Conservation (phyloP, 495 filamentous ascomycete genomes). For the Aspergillus indologenus region DNA sequence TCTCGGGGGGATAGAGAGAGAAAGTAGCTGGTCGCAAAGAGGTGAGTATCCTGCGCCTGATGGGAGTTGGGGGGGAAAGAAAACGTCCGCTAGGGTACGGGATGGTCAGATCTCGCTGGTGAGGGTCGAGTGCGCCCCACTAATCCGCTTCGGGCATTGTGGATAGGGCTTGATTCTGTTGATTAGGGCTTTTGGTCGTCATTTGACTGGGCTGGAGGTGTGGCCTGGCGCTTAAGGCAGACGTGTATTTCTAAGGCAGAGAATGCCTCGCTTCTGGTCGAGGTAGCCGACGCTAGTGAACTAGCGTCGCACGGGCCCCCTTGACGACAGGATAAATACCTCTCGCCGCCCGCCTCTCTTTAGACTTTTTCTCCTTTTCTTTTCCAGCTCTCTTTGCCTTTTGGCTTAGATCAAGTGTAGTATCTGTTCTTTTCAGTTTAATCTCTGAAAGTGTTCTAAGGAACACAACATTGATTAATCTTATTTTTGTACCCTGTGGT, state of each 20-base stretch:
- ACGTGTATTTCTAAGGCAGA: neutral
- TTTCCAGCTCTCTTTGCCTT: slow-evolving; percentile 57
- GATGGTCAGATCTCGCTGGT: slow-evolving; percentile 32
- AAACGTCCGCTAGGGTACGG: slow-evolving; percentile 23
- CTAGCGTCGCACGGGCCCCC: slow-evolving; percentile 19
- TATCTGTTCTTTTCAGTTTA: slow-evolving; percentile 99
- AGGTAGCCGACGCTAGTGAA: slow-evolving; percentile 20
- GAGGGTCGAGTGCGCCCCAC: slow-evolving; percentile 25
- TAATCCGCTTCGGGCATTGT: slow-evolving; percentile 26
- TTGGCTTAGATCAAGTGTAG: slow-evolving; percentile 93
- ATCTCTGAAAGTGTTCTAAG: slow-evolving; percentile 68
- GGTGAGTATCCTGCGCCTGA: slow-evolving; percentile 58
- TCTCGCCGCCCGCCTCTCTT: slow-evolving; percentile 20
- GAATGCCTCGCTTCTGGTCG: slow-evolving; percentile 19
- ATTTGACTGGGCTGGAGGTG: slow-evolving; percentile 11
- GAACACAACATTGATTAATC: slow-evolving; percentile 79
- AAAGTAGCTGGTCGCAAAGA: slow-evolving; percentile 52
- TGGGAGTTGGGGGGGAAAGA: slow-evolving; percentile 19
- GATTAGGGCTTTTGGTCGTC: slow-evolving; percentile 11
- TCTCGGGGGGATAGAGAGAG: slow-evolving; percentile 24
- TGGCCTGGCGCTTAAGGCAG: neutral
- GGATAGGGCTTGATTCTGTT: slow-evolving; percentile 1
- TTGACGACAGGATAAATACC: slow-evolving; percentile 28
- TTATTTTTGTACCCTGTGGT: slow-evolving; percentile 64
- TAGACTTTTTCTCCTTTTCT: slow-evolving; percentile 44